Evolutionary conservation across 1,139 yeast species (phyloP).

Genomic region (Zygotorulaspora mrakii): DNA sequence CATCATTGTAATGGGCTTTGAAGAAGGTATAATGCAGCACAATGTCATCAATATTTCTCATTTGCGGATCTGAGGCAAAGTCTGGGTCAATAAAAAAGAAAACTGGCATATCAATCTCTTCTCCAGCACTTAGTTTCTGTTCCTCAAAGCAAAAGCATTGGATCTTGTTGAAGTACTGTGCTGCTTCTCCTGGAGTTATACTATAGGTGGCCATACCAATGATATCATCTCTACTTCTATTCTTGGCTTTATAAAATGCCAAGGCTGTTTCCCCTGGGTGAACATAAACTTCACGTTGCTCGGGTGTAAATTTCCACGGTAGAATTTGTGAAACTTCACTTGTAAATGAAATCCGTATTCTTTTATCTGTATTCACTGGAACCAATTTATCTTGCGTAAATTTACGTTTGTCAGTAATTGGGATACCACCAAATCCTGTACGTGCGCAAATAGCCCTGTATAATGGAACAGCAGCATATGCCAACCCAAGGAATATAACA

Average conservation of each 20-base stretch:
- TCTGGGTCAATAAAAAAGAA: conserved; percentile 98
- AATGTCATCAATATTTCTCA: conserved; percentile 87
- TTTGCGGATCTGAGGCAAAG: conserved; percentile 88
- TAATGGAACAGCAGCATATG: conserved; percentile 90
- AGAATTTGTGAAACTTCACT: conserved; percentile 87
- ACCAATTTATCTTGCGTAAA: conserved; percentile 84
- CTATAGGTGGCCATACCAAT: conserved; percentile 98
- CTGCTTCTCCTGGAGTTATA: conserved; percentile 93
- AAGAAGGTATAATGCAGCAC: conserved; percentile 92
- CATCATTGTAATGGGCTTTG: conserved; percentile 45
- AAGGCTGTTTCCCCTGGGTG: conserved; percentile 98
- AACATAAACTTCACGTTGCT: conserved; percentile 87
- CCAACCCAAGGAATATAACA: conserved; percentile 68
- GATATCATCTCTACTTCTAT: conserved; percentile 79
- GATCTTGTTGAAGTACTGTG: conserved; percentile 92
- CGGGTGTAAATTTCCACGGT: conserved; percentile 96
- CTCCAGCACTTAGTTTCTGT: conserved; percentile 89
- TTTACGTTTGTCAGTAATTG: conserved; percentile 75
- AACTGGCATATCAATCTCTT: conserved; percentile 98
- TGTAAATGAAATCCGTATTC: conserved; percentile 79
- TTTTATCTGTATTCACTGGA: conserved; percentile 82
- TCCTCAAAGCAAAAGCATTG: conserved; percentile 99
- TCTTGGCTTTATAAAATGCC: conserved; percentile 92
- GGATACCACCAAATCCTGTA: conserved; percentile 95
- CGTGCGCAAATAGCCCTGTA: conserved; percentile 90